Conservation (phyloP, 352 stramenopile species). For the Pythium rishiriense region DNA sequence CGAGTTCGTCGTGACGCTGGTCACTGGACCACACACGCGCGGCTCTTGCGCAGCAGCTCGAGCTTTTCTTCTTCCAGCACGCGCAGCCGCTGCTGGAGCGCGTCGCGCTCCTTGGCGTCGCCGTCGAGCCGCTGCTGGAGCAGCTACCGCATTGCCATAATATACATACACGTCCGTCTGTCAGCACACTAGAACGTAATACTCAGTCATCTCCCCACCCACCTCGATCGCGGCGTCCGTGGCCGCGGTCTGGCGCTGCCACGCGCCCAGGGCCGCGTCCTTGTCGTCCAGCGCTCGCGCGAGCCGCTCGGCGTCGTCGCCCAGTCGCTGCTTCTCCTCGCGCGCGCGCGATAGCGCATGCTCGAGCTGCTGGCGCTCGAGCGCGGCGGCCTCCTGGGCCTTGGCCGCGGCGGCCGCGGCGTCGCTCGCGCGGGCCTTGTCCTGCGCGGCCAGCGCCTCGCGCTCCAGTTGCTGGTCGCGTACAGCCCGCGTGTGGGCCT, state of each 20-base stretch:
- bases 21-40: constrained; percentile 54
- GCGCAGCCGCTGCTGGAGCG: constrained; percentile 50
- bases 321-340: constrained; percentile 40
- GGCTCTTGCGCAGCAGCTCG: constrained; percentile 55
- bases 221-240: constrained; percentile 62
- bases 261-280: constrained; percentile 31
- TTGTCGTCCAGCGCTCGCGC: constrained; percentile 37
- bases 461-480: neutral
- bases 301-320: constrained; percentile 30
- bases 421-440: neutral
- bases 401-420: constrained; percentile 19
- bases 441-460: neutral
- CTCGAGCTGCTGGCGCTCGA: constrained; percentile 31
- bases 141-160: constrained; percentile 30
- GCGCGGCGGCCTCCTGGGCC: constrained; percentile 6
- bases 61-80: constrained; percentile 61
- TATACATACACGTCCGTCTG: neutral
- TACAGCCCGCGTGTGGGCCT: neutral
- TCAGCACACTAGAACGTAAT: no score
- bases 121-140: constrained; percentile 43
- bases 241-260: constrained; percentile 34
- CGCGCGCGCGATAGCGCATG: constrained; percentile 28
- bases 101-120: constrained; percentile 56
- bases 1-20: neutral
- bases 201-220: no score